phyloP scores from a whole-genome alignment of 2,329 filamentous ascomycete species.

The Cladosporium halotolerans region DNA sequence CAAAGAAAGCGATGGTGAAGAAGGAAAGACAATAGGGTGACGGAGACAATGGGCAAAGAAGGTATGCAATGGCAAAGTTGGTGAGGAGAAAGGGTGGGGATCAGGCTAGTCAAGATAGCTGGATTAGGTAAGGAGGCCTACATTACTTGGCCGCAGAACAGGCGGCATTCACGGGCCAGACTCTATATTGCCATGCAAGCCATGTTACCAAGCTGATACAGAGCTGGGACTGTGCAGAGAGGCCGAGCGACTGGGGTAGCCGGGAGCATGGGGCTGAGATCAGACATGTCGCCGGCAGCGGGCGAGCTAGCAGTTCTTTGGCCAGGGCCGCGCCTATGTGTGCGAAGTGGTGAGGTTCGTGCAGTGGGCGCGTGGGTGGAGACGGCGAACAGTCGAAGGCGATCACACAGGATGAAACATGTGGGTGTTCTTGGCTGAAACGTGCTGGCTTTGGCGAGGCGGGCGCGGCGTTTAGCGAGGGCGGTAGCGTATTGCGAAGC shows the following conservation, averaged over 20 bases:
- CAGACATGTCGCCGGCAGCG: slow-evolving; percentile 2
- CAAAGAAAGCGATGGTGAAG: neutral
- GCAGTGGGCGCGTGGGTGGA: neutral
- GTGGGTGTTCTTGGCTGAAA: slow-evolving; percentile 3
- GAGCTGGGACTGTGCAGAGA: neutral
- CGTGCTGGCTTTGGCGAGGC: slow-evolving; percentile 3
- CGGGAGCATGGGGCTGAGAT: neutral
- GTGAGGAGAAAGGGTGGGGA: slow-evolving; percentile 2
- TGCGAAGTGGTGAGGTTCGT: neutral
- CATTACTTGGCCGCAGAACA: neutral
- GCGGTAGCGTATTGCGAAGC: neutral
- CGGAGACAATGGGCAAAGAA: slow-evolving; percentile 4
- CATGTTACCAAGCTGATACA: neutral
- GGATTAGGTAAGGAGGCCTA: neutral
- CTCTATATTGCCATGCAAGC: neutral
- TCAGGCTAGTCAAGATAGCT: neutral
- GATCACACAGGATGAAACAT: neutral
- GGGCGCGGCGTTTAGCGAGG: neutral
- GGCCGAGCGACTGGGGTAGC: neutral
- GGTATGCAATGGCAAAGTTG: neutral
- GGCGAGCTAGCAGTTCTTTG: neutral
- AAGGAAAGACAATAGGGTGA: neutral
- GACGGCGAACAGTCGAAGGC: neutral
- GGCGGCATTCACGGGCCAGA: slow-evolving; percentile 2
- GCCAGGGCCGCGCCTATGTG: neutral